Conservation (phyloP, 768 basidiomycete species). For the Hemileccinum impolitum region DNA sequence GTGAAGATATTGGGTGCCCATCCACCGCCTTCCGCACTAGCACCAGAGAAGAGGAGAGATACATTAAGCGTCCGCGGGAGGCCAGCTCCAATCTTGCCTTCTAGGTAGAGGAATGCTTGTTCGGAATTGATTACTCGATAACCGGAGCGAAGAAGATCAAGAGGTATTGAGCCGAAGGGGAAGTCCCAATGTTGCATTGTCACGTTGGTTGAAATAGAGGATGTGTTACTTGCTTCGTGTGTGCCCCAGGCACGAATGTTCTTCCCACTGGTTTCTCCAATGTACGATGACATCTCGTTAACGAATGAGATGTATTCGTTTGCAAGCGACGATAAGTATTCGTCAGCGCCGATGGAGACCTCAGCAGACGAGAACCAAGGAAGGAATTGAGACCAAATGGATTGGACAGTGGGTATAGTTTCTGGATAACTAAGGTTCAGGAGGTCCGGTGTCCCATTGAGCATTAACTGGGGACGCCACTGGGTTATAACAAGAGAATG, state of each 20-base stretch:
- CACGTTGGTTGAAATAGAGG: slow-evolving; percentile 37
- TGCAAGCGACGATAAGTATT: slow-evolving; percentile 37
- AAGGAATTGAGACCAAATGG: slow-evolving; percentile 41
- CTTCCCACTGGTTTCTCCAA: slow-evolving; percentile 32
- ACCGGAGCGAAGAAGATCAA: slow-evolving; percentile 32
- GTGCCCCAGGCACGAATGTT: slow-evolving; percentile 43
- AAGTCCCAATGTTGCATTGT: slow-evolving; percentile 46
- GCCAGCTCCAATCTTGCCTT: slow-evolving; percentile 34
- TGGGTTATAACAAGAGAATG: slow-evolving; percentile 44
- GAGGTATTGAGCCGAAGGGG: slow-evolving; percentile 31
- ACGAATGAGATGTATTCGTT: slow-evolving; percentile 43
- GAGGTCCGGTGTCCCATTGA: slow-evolving; percentile 33
- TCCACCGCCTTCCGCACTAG: slow-evolving; percentile 24
- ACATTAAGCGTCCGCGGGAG: slow-evolving; percentile 33
- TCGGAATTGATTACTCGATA: slow-evolving; percentile 38
- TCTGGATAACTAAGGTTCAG: slow-evolving; percentile 41
- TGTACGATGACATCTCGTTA: slow-evolving; percentile 40
- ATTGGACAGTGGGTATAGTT: slow-evolving; percentile 40
- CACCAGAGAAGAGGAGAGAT: slow-evolving; percentile 31
- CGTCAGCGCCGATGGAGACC: slow-evolving; percentile 47
- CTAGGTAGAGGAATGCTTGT: slow-evolving; percentile 35
- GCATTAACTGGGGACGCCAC: slow-evolving; percentile 43
- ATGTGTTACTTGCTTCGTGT: slow-evolving; percentile 35
- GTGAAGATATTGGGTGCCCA: slow-evolving; percentile 39
- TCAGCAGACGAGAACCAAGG: slow-evolving; percentile 38